phyloP scores from a whole-genome alignment of 345 rosid species.

The Trapa bicornis region DNA sequence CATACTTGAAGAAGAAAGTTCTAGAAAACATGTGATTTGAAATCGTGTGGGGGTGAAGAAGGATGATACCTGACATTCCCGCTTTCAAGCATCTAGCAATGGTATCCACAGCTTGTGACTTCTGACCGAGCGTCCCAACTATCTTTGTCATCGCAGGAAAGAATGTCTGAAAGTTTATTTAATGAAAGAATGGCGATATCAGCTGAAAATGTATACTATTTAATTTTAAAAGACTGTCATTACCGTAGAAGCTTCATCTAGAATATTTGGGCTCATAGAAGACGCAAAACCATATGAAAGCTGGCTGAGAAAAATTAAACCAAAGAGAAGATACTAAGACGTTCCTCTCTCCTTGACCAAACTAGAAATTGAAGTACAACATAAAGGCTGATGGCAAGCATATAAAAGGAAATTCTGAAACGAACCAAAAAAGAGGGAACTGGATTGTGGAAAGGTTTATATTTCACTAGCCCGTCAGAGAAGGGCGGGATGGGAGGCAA shows the following conservation, averaged over 20 bases:
- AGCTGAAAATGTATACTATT: neutral
- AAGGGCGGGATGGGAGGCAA: neutral
- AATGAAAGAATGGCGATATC: neutral
- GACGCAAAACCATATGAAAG: neutral
- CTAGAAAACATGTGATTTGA: neutral
- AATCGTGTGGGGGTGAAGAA: neutral
- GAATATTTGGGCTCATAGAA: neutral
- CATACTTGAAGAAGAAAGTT: neutral
- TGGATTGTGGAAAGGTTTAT: neutral
- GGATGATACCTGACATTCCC: conserved; percentile 55
- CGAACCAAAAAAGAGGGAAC: neutral
- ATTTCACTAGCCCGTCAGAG: neutral
- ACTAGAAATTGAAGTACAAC: neutral
- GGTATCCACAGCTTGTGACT: conserved; percentile 33
- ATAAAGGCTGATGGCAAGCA: neutral
- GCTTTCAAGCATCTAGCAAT: conserved; percentile 47
- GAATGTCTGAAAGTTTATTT: conserved; percentile 26
- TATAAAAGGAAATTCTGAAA: neutral
- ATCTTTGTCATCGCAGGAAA: conserved; percentile 68
- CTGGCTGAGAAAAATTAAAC: neutral
- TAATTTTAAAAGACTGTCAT: neutral
- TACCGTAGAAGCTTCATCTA: neutral
- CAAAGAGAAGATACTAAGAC: neutral
- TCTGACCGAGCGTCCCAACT: conserved; percentile 61
- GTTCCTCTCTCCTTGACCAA: neutral